Evolutionary conservation across 2,329 filamentous ascomycete species (phyloP), one percentile per base, ranked within the genome.

Genomic region (Penicillium palitans): DNA sequence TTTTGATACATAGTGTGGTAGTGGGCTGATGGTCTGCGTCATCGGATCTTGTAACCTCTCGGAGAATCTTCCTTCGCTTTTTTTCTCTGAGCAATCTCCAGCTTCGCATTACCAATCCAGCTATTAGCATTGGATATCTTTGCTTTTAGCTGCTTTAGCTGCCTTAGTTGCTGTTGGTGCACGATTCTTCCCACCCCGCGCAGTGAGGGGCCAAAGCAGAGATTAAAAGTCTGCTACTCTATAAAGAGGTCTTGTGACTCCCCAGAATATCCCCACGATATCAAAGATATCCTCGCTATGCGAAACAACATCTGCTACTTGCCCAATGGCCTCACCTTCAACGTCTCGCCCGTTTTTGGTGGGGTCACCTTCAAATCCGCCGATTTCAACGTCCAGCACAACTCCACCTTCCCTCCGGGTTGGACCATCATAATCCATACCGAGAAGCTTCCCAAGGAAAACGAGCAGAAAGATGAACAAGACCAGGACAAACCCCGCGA

Each of bases 381-480:
- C 71, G 89, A 95, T 61, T 79, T 90, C 62, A 89, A 84, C 68
- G 79, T 82, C 27, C 85, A 54, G 37, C 42, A 89, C 68, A 83
- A 84, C 66, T 87, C 87, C 52, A 83, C 88, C 4, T 70, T 77
- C 27, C 92, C 93, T 0, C 84, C 90, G 6, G 93, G 93, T 33
- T 98, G 93, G 93, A 96, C 90, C 2, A 87, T 96, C 51, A 89
- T 93, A 31, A 81, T 98, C 39, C 88, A 93, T 68, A 91, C 89
- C 1, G 87, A 90, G 63, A 70, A 70, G 31, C 49, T 48, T 9
- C 37, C 47, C 3, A 76, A 82, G 47, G 76, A 56, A 25, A 41
- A 59, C 51, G 35, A 72, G 9, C 74, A n/a, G 54, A 44, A 35
- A 52, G 60, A 37, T 49, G 15, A 31, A 29, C 19, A 8, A 39